Evolutionary conservation across 2,329 filamentous ascomycete species (phyloP), one percentile per base, ranked within the genome.

Genomic region (Cercospora janseana): DNA sequence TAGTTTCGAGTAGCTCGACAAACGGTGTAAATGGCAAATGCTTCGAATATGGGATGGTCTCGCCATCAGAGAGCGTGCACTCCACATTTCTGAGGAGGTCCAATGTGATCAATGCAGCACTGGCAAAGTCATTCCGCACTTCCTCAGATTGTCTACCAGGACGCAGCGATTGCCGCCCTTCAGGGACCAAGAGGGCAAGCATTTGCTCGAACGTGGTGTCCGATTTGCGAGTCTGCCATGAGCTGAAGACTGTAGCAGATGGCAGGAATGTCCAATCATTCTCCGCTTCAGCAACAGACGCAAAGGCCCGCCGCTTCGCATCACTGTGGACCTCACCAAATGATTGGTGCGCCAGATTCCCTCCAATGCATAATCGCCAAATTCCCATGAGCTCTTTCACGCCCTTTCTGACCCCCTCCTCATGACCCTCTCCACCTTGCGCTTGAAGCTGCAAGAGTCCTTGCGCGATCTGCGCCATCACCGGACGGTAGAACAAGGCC

Each of bases 251-350:
- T 29, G 21, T 31, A 10, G 40, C 10, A 40, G 55, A 29, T n/a
- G 57, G 57, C 10, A 60, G 41, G 35, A 60, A 60, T 15, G 24
- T 49, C 57, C 57, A 60, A 18, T 57, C 55, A 15, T 51, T 13
- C 23, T 46, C 41, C 16, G 9, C 23, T 3, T 21, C 24, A 16
- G 38, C 38, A 26, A 46, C 27, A 6, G 48, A 40, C n/a, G 46
- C 35, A 12, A 42, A 37, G 21, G 44, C 44, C 26, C 32, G 44
- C 21, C 16, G 26, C 21, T 46, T 46, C 6, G 16, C 40, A 12
- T 49, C 44, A 7, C 16, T 37, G 12, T 23, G 24, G 8, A 10
- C 24, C 6, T 43, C 18, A 6, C 40, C 51, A 13, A 45, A 23
- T 20, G 44, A 46, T 20, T 44, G 37, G n/a, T 38, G 37, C 24